These are phyloP conservation scores for Alloascoidea hylecoeti DNA, from an alignment of 805 yeast species.

Conservation along the genomic window DNA sequence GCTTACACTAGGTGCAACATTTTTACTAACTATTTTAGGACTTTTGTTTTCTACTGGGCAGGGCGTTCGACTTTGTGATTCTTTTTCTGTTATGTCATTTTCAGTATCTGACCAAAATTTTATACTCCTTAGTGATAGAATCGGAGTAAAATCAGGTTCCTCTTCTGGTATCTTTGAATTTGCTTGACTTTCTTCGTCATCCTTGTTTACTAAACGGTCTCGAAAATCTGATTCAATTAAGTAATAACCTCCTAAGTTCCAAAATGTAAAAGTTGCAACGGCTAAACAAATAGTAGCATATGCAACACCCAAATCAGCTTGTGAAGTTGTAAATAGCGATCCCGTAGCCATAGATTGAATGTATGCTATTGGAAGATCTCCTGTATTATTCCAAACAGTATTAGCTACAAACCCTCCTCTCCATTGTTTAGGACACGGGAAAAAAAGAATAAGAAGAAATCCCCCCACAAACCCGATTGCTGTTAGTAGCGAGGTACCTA, in stretches of 20 bases:
- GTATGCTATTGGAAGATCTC: conserved; percentile 81
- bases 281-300: conserved; percentile 69
- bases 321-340: conserved; percentile 38
- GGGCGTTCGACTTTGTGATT: no score
- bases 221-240: conserved; percentile 60
- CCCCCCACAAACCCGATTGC: conserved; percentile 29
- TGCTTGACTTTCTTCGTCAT: no score
- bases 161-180: no score
- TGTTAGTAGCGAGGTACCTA: conserved; percentile 31
- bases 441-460: not conserved
- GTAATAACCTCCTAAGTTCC: conserved; percentile 64
- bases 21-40: no score
- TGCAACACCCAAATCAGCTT: conserved; percentile 70
- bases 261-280: conserved; percentile 50
- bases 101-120: no score
- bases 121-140: no score
- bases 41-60: no score
- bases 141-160: no score
- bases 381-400: conserved; percentile 64
- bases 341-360: conserved; percentile 36
- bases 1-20: no score
- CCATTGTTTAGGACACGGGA: conserved; percentile 57
- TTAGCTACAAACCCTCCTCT: conserved; percentile 61
- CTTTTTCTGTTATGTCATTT: no score
- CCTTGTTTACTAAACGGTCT: conserved; percentile 11